Conservation (phyloP, 2,329 filamentous ascomycete species). For the Pseudogymnoascus sp. region DNA sequence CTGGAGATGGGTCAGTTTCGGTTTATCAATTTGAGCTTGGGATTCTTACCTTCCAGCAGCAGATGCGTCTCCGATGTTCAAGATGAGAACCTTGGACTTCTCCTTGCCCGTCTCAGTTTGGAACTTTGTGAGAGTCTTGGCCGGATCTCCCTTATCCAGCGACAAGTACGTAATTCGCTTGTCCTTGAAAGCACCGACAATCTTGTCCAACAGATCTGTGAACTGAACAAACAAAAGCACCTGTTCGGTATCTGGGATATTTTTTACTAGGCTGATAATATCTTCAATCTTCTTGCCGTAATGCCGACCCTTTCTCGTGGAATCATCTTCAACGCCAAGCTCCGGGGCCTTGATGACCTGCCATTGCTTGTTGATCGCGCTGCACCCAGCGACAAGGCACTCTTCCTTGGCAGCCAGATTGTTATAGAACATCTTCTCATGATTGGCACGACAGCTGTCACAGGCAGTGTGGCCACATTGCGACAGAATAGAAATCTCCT, state of each 20-base stretch:
- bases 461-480: constrained; percentile 48
- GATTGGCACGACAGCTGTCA: constrained; percentile 30
- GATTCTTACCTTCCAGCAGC: constrained; percentile 51
- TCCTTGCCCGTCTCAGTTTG: constrained; percentile 31
- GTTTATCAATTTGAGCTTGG: neutral
- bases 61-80: constrained; percentile 48
- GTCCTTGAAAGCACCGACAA: constrained; percentile 28
- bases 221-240: constrained; percentile 50
- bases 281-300: constrained; percentile 42
- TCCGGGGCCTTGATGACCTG: constrained; percentile 35
- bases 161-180: constrained; percentile 32
- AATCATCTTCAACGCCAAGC: constrained; percentile 28
- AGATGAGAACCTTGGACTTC: constrained; percentile 43
- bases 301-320: constrained; percentile 19
- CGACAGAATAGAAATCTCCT: constrained; percentile 35
- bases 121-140: constrained; percentile 34
- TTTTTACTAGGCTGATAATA: constrained; percentile 37
- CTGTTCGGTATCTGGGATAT: constrained; percentile 38
- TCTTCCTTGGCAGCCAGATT: constrained; percentile 22
- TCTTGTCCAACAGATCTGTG: constrained; percentile 35
- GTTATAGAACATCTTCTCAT: neutral
- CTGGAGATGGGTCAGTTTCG: constrained; percentile 27
- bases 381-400: constrained; percentile 37
- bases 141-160: constrained; percentile 24
- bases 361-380: constrained; percentile 30